phyloP scores from a whole-genome alignment of 495 filamentous ascomycete species.

The Hypoxylon fuscum region DNA sequence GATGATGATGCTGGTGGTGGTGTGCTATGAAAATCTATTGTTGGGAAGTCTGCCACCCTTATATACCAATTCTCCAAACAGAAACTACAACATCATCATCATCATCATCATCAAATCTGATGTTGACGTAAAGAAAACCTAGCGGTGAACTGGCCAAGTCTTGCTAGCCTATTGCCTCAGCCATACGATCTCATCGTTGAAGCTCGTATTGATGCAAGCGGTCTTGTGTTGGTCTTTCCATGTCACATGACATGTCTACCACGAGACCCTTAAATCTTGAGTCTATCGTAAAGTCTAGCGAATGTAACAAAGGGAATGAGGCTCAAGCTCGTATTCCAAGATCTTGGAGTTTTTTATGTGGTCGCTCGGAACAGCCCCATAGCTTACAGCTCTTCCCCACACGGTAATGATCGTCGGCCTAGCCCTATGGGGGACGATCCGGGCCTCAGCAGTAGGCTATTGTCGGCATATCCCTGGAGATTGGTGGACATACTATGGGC shows the following conservation, averaged over 20 bases:
- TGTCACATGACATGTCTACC: slow-evolving; percentile 31
- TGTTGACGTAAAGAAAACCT: slow-evolving; percentile 6
- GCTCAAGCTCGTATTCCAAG: slow-evolving; percentile 36
- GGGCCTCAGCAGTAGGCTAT: slow-evolving; percentile 9
- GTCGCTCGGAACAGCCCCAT: slow-evolving; percentile 22
- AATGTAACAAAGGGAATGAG: slow-evolving; percentile 28
- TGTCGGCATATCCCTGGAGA: too few species aligned
- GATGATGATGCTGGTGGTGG: slow-evolving; percentile 22
- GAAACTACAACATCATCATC: slow-evolving; percentile 3
- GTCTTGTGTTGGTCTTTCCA: slow-evolving; percentile 35
- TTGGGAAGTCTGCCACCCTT: slow-evolving; percentile 7
- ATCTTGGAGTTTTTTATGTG: slow-evolving; percentile 12
- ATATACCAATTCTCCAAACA: slow-evolving; percentile 18
- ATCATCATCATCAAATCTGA: not conserved
- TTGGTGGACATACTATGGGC: too few species aligned
- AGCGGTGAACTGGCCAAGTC: not conserved
- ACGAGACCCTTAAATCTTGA: slow-evolving; percentile 14
- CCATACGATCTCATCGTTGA: slow-evolving; percentile 20
- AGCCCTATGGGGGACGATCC: slow-evolving; percentile 28
- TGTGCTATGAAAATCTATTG: slow-evolving; percentile 6
- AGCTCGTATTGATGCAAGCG: slow-evolving; percentile 33
- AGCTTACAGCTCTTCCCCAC: slow-evolving; percentile 24
- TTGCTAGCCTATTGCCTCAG: slow-evolving; percentile 17
- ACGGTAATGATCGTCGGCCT: slow-evolving; percentile 34
- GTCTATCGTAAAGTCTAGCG: not conserved